Conservation (phyloP, 768 basidiomycete species). For the Podaxis pistillaris region DNA sequence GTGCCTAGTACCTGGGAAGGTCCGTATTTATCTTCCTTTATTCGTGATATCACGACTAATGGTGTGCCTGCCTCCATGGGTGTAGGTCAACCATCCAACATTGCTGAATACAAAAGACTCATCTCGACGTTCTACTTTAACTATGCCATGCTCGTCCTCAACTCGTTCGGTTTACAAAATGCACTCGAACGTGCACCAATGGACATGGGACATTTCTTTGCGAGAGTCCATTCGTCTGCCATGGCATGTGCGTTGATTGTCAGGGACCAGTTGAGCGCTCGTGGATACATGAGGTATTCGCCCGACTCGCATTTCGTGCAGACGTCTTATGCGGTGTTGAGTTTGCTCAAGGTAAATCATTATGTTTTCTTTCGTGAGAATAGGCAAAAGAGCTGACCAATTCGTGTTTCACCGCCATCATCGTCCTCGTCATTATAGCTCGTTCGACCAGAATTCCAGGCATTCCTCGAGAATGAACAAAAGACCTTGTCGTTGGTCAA, state of each 20-base stretch:
- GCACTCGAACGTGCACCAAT: slow-evolving; percentile 77
- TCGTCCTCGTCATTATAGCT: slow-evolving; percentile 44
- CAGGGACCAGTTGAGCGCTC: slow-evolving; percentile 75
- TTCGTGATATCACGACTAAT: background rate
- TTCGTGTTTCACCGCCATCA: background rate
- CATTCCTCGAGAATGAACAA: slow-evolving; percentile 72
- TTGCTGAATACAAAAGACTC: slow-evolving; percentile 44
- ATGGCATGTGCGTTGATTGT: slow-evolving; percentile 69
- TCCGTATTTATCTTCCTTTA: slow-evolving; percentile 20
- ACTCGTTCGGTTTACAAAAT: slow-evolving; percentile 96
- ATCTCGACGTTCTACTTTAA: slow-evolving; percentile 77
- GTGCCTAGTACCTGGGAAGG: slow-evolving; percentile 28
- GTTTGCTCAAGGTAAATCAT: slow-evolving; percentile 77
- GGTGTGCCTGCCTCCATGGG: background rate
- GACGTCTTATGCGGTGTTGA: slow-evolving; percentile 90
- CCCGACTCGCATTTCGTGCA: slow-evolving; percentile 93
- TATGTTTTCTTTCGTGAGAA: background rate
- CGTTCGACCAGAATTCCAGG: slow-evolving; percentile 79
- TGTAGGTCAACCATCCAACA: slow-evolving; percentile 25
- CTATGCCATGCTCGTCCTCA: slow-evolving; percentile 84
- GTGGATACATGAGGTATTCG: slow-evolving; percentile 76
- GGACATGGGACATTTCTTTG: slow-evolving; percentile 83
- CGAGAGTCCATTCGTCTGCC: slow-evolving; percentile 72
- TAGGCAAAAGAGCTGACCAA: background rate
- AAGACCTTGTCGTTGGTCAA: slow-evolving; percentile 68